Conservation (phyloP, 2,329 filamentous ascomycete genomes). For the Phialemoniopsis sp. region DNA sequence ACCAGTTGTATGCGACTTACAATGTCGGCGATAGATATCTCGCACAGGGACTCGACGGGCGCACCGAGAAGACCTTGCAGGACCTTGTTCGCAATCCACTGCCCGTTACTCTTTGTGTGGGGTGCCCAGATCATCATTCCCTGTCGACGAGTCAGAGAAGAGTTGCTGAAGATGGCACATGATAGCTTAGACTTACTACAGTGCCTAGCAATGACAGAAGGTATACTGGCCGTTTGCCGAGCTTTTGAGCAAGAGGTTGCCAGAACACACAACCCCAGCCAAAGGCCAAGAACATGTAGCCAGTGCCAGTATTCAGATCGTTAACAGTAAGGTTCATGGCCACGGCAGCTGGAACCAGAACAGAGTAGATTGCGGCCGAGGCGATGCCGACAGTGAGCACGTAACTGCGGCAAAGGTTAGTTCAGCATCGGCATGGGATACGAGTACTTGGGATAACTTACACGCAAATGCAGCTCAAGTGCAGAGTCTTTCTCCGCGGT, state of each 20-base stretch:
- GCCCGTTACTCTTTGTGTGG: slow-evolving; percentile 7
- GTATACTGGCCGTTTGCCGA: slow-evolving; percentile 34
- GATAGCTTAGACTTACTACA: slow-evolving; percentile 13
- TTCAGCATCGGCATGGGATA: slow-evolving; percentile 2
- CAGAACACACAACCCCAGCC: slow-evolving; percentile 37
- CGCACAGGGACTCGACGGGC: slow-evolving; percentile 18
- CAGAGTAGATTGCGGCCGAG: slow-evolving; percentile 20
- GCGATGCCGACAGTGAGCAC: slow-evolving; percentile 33
- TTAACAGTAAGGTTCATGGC: slow-evolving; percentile 15
- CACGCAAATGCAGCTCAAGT: slow-evolving; percentile 22
- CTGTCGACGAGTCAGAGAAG: not conserved
- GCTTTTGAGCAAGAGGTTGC: slow-evolving; percentile 37
- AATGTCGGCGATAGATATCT: slow-evolving; percentile 32
- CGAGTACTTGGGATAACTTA: slow-evolving; percentile 5
- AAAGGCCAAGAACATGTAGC: slow-evolving; percentile 27
- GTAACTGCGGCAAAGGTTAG: slow-evolving; percentile 16
- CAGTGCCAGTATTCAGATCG: slow-evolving; percentile 22
- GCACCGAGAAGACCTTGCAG: slow-evolving; percentile 17
- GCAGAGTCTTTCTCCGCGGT: slow-evolving; percentile 16
- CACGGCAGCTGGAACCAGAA: slow-evolving; percentile 19
- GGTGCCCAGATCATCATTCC: not conserved
- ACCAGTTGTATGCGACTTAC: slow-evolving; percentile 12
- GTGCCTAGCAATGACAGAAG: slow-evolving; percentile 27
- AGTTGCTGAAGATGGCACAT: too few species aligned
- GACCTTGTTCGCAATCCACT: slow-evolving; percentile 18